Evolutionary conservation across 2,329 filamentous ascomycete genomes (phyloP).

Genomic region (Sporothrix luriei): DNA sequence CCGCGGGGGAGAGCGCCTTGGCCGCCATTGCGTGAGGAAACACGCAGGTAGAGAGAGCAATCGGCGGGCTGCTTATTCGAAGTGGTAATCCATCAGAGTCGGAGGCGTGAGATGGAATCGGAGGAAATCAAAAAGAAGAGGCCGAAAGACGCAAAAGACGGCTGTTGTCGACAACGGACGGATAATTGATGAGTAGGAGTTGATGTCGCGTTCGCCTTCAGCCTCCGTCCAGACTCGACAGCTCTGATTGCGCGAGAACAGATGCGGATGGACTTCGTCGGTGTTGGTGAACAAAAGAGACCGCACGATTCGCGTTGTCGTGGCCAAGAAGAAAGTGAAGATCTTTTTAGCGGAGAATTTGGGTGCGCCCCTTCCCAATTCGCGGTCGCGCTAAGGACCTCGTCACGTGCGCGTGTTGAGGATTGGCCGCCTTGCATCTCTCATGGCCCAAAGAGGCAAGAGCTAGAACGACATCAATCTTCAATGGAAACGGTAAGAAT

Average conservation of each 20-base stretch:
- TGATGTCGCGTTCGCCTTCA: not conserved
- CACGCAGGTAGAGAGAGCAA: not conserved
- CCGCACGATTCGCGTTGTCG: constrained; percentile 25
- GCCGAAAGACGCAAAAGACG: not conserved
- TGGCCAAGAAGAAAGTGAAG: constrained; percentile 20
- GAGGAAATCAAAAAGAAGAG: not conserved
- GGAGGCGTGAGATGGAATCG: not conserved
- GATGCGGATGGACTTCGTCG: not conserved
- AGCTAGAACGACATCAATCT: not conserved
- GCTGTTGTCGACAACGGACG: not conserved
- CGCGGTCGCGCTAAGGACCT: not conserved
- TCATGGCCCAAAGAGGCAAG: constrained; percentile 16
- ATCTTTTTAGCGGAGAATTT: constrained; percentile 28
- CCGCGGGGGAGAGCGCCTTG: constrained; percentile 51
- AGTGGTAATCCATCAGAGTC: constrained; percentile 23
- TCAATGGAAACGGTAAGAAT: not conserved
- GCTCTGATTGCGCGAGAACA: not conserved
- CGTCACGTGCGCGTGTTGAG: not conserved
- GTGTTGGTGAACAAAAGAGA: constrained; percentile 8
- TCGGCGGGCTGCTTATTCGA: constrained; percentile 15
- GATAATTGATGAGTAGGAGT: not conserved
- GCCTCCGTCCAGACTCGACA: not conserved
- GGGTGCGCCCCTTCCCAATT: constrained; percentile 17
- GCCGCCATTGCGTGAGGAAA: constrained; percentile 38
- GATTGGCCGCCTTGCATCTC: constrained; percentile 18